Base-by-base conservation (phyloP, 2,329 filamentous ascomycete species). In the Tolypocladium amazonense region DNA sequence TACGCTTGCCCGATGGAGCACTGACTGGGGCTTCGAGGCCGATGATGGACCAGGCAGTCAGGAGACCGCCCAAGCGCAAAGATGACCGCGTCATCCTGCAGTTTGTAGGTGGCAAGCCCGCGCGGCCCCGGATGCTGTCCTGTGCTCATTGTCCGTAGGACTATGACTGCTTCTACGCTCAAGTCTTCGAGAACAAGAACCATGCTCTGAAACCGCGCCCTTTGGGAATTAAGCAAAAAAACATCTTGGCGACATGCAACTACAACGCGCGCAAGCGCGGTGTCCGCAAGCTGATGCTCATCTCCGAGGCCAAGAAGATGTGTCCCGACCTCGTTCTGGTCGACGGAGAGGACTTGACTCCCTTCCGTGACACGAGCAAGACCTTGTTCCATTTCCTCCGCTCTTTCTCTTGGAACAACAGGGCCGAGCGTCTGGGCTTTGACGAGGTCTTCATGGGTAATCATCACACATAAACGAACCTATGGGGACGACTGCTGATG, bases 121-220 rank as follows among this genome's bases (percentile, higher is more conserved):
- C 27, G 1, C 47, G 27, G 56, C 54, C 45, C 25, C 50, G 33
- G 11, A 5, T 37, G 6, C 5, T 9, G 4, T 4, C 55, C 6
- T 23, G 38, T n/a, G 39, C 55, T 60, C 55, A 56, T 41, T 30
- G 23, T 39, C 27, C 20, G 14, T 59, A 88, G 85, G 86, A 90
- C 73, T 90, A 92, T 71, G 90, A 93, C 76, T 96, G 90, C 77
- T 97, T 97, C 78, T 97, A 97, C 72, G 92, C 92, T 27, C 90
- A 91, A 56, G 92, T 94, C 11, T 88, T 94, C 65, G 92, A 97
- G 75, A 87, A 88, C 64, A 88, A 89, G 70, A 86, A 89, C 64
- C 90, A 92, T 0, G 77, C 81, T 2, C 78, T 97, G 60, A 90
- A 85, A 69, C 79, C 81, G 1, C 75, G 88, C 23, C 90, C 92